Evolutionary conservation across 1,139 yeast genomes (phyloP).

Genomic region (Maudiozyma humilis): DNA sequence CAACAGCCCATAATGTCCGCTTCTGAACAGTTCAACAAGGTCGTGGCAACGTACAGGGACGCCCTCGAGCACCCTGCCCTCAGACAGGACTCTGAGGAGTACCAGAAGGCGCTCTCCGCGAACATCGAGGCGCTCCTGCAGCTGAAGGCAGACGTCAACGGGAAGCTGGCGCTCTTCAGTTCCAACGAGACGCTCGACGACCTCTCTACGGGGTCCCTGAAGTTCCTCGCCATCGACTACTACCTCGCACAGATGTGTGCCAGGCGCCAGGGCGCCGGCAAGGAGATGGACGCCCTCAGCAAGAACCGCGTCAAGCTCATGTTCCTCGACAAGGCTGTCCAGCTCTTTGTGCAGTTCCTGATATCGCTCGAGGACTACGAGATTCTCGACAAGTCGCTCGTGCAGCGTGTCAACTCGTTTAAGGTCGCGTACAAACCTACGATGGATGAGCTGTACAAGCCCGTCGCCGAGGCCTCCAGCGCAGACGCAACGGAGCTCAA

Average conservation of each 20-base stretch:
- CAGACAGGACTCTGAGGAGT: slow-evolving; percentile 33
- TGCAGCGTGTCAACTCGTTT: slow-evolving; percentile 36
- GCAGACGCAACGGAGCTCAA: slow-evolving; percentile 18
- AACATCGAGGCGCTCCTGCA: slow-evolving; percentile 27
- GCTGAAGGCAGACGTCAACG: slow-evolving; percentile 30
- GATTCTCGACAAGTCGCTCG: slow-evolving; percentile 37
- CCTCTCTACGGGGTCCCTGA: slow-evolving; percentile 46
- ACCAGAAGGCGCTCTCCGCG: slow-evolving; percentile 25
- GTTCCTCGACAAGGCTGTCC: slow-evolving; percentile 38
- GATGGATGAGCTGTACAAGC: slow-evolving; percentile 32
- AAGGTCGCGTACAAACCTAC: slow-evolving; percentile 38
- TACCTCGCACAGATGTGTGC: slow-evolving; percentile 37
- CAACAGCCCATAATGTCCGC: slow-evolving; percentile 14
- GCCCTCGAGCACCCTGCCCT: slow-evolving; percentile 15
- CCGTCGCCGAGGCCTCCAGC: neutral
- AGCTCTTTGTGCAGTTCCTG: slow-evolving; percentile 40
- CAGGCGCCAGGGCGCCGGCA: slow-evolving; percentile 23
- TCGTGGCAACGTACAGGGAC: slow-evolving; percentile 12
- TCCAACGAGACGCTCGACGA: slow-evolving; percentile 53
- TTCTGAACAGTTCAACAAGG: slow-evolving; percentile 15
- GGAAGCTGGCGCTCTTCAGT: slow-evolving; percentile 44
- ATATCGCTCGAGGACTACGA: slow-evolving; percentile 37
- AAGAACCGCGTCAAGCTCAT: slow-evolving; percentile 31
- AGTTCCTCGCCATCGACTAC: slow-evolving; percentile 45
- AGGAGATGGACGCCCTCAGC: slow-evolving; percentile 9